Base-by-base conservation (phyloP, 2,329 filamentous ascomycete genomes). In the Tolypocladium capitatum region DNA sequence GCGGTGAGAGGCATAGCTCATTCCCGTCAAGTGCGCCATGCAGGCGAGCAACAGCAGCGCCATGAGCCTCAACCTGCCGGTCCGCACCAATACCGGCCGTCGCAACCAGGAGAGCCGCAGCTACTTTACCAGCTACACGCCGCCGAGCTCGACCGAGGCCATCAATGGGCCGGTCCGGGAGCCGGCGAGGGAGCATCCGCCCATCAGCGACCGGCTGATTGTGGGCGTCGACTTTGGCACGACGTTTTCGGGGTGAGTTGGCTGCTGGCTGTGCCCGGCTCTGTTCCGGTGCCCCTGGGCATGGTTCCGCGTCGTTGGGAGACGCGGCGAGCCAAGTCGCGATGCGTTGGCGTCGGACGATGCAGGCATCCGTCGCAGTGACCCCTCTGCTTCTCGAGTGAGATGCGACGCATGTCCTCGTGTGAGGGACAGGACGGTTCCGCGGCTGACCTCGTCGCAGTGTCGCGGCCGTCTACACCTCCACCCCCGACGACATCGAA, bases 221-320 rank as follows among this genome's bases (percentile, higher is more conserved):
- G 83, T 90, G 32, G 86, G 84, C 8, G 79, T 90, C 8, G 86
- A 90, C 62, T 90, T 90, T 67, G 86, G 86, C 14, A 90, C 86
- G n/a, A 90, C 85, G 2, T 90, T 86, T 60, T 86, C 81, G 40
- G 84, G 84, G 79, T 83, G 66, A 68, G 77, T 72, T 47, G 33
- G 0, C 24, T 11, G 27, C 13, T 13, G 10, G 8, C 38, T 8
- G 3, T 27, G 21, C n/a, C n/a, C n/a, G n/a, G n/a, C 35, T 24
- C 16, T 4, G 8, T 21, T 6, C 2, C 3, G 18, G 5, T 14
- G 18, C 21, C 31, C 13, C 21, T 10, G 7, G 13, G 21, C 21
- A 10, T 9, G 21, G 27, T 7, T 24, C 24, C 21, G 7, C 4
- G 21, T 16, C 21, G 14, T 9, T n/a, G 8, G 21, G 14, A 13